Percentiles rank a stretch among this genome's conserved stretches.
Conservation (phyloP, 2,329 filamentous ascomycete genomes). For the Aspergillus ochraceus region DNA sequence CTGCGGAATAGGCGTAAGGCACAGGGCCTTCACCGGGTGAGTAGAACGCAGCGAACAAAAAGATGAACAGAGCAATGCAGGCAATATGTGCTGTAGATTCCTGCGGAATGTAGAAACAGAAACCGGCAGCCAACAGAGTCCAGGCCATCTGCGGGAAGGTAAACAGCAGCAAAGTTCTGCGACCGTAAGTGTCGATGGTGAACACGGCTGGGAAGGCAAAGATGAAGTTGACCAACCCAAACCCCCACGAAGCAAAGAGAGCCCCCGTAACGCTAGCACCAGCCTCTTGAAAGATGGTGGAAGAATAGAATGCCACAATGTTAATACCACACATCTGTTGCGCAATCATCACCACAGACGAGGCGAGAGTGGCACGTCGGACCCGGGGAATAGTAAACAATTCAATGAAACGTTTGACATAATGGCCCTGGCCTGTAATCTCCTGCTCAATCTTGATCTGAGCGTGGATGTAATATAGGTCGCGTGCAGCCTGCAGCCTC, state of each 20-base stretch:
- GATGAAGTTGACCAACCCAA: slow-evolving; percentile 65
- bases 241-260: slow-evolving; percentile 63
- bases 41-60: slow-evolving; percentile 65
- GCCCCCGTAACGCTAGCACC: slow-evolving; percentile 58
- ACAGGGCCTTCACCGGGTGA: slow-evolving; percentile 63
- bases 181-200: slow-evolving; percentile 69
- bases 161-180: slow-evolving; percentile 61
- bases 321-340: slow-evolving; percentile 73
- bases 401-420: slow-evolving; percentile 59
- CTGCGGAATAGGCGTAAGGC: slow-evolving; percentile 55
- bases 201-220: slow-evolving; percentile 65
- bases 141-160: slow-evolving; percentile 69
- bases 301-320: slow-evolving; percentile 75
- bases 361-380: slow-evolving; percentile 68
- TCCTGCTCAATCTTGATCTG: slow-evolving; percentile 51
- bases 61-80: slow-evolving; percentile 62
- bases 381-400: slow-evolving; percentile 52
- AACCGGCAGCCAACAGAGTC: slow-evolving; percentile 64
- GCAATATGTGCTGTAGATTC: slow-evolving; percentile 49
- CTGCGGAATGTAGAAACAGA: slow-evolving; percentile 55
- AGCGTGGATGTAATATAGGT: slow-evolving; percentile 61
- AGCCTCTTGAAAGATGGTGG: slow-evolving; percentile 56
- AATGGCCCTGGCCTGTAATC: slow-evolving; percentile 52
- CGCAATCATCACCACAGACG: slow-evolving; percentile 77
- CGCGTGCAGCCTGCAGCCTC: slow-evolving; percentile 60